Conservation (phyloP, 1,284 basidiomycete genomes). For the Fomitopsis betulina region DNA sequence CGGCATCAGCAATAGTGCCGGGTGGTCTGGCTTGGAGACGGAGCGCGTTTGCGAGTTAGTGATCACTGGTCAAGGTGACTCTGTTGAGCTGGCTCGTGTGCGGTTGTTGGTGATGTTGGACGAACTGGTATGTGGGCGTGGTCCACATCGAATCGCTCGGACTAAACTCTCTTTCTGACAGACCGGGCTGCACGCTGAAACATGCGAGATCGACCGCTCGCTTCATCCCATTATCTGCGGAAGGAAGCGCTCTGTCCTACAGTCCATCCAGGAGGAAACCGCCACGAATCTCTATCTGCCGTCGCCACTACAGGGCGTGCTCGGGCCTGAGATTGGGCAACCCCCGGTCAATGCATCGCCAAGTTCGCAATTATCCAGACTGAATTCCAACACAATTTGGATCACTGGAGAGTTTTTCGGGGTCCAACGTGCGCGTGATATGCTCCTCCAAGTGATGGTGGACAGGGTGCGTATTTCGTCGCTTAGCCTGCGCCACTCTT, state of each 20-base stretch:
- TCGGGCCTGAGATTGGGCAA: conserved; percentile 53
- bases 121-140: conserved; percentile 66
- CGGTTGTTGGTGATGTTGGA: conserved; percentile 92
- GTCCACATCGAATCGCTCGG: not conserved
- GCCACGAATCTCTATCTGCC: conserved; percentile 96
- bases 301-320: conserved; percentile 83
- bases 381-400: conserved; percentile 75
- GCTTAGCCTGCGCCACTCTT: not conserved
- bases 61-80: conserved; percentile 83
- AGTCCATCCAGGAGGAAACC: conserved; percentile 95
- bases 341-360: conserved; percentile 18
- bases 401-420: conserved; percentile 98
- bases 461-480: conserved; percentile 62
- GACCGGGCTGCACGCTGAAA: conserved; percentile 87
- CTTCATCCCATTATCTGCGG: conserved; percentile 90
- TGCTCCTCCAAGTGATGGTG: conserved; percentile 85
- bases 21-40: conserved; percentile 87
- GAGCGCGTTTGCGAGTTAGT: conserved; percentile 92
- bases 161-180: conserved; percentile 26
- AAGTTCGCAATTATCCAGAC: conserved; percentile 17
- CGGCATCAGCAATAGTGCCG: conserved; percentile 68
- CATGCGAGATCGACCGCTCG: conserved; percentile 94
- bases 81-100: conserved; percentile 89
- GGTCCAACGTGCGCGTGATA: conserved; percentile 91
- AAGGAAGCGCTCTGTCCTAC: conserved; percentile 83